These are phyloP conservation scores for Beauveria sp. DNA, from an alignment of 2,329 filamentous ascomycete species.

Conservation along the genomic window DNA sequence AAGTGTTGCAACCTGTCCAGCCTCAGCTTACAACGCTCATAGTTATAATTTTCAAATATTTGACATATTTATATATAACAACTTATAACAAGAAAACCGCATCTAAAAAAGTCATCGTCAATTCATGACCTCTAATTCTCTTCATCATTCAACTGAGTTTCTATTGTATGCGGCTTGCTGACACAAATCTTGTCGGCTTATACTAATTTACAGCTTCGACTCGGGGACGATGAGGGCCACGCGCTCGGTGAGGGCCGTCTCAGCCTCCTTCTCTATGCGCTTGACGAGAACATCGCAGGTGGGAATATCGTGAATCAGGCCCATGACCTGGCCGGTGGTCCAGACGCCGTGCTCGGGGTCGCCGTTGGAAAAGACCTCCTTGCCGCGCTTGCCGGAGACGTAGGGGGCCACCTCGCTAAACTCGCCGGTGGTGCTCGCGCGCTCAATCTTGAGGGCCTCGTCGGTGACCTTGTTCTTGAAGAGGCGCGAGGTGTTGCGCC, in stretches of 20 bases:
- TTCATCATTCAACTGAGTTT: background rate
- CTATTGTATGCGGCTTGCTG: background rate
- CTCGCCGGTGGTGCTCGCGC: slow-evolving; percentile 72
- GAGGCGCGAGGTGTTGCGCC: slow-evolving; percentile 85
- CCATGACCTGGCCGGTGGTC: slow-evolving; percentile 95
- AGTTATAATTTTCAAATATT: background rate
- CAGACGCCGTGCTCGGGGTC: slow-evolving; percentile 90
- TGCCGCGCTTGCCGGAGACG: slow-evolving; percentile 84
- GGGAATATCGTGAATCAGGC: slow-evolving; percentile 75
- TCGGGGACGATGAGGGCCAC: slow-evolving; percentile 45
- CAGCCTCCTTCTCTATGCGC: slow-evolving; percentile 71
- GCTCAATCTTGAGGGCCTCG: slow-evolving; percentile 75
- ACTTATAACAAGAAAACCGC: background rate
- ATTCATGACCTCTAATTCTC: background rate
- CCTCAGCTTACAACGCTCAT: no score
- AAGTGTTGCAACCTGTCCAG: no score
- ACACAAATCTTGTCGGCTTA: background rate
- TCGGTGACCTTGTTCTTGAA: slow-evolving; percentile 85
- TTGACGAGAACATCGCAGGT: slow-evolving; percentile 62
- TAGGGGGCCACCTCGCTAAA: slow-evolving; percentile 82
- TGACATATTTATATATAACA: background rate
- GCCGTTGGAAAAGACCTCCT: slow-evolving; percentile 86
- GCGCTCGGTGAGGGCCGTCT: slow-evolving; percentile 55
- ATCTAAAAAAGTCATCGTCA: background rate
- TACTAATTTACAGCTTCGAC: slow-evolving; percentile 47